These are phyloP conservation scores for Torulaspora quercuum DNA, from an alignment of 805 yeast genomes.

Conservation along the genomic window DNA sequence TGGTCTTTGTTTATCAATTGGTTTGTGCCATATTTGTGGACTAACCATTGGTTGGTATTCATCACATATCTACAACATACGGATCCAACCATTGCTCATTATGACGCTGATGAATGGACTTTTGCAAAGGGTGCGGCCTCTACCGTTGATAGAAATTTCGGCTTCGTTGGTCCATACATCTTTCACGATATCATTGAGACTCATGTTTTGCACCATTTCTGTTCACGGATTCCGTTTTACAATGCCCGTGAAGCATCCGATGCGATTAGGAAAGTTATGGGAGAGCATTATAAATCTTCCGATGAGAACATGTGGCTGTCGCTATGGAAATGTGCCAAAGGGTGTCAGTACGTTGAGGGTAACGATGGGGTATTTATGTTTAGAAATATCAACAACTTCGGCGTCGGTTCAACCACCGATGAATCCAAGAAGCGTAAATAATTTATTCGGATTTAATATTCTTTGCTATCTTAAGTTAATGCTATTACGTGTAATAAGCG, in stretches of 20 bases:
- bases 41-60: constrained; percentile 87
- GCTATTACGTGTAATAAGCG: constrained; percentile 1
- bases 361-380: constrained; percentile 65
- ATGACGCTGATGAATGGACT: constrained; percentile 71
- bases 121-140: constrained; percentile 90
- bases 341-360: constrained; percentile 73
- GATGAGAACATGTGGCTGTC: constrained; percentile 72
- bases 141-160: constrained; percentile 80
- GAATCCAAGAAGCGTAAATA: constrained; percentile 10
- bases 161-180: constrained; percentile 70
- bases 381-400: constrained; percentile 65
- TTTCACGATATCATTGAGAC: constrained; percentile 91
- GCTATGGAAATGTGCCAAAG: constrained; percentile 59
- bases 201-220: constrained; percentile 83
- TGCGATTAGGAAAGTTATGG: constrained; percentile 81
- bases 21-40: constrained; percentile 72
- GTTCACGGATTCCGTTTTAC: constrained; percentile 82
- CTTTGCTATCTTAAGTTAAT: constrained; percentile 6
- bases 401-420: constrained; percentile 33
- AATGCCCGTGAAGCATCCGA: constrained; percentile 77
- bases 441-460: constrained; percentile 3
- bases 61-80: constrained; percentile 84
- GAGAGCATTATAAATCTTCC: constrained; percentile 64
- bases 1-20: constrained; percentile 64
- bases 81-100: constrained; percentile 76